Conservation (phyloP, 176 grass and related monocot species). For the Musa acuminata region DNA sequence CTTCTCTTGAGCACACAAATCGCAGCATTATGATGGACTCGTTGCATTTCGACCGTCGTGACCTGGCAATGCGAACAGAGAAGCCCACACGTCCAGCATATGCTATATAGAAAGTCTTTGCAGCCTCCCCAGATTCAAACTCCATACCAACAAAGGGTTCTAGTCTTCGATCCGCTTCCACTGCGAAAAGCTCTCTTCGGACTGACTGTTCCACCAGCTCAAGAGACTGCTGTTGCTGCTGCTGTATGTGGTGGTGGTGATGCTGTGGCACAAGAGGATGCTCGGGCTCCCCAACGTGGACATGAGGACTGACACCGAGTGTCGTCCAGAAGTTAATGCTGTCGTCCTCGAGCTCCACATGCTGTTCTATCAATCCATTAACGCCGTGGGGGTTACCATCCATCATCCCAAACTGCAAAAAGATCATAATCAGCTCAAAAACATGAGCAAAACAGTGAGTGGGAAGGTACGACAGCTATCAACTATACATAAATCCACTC, state of each 20-base stretch:
- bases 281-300: slow-evolving; percentile 39
- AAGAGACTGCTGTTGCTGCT: slow-evolving; percentile 15
- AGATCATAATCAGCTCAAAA: not conserved
- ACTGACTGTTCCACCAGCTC: slow-evolving; percentile 28
- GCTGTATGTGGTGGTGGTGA: slow-evolving; percentile 43
- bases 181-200: slow-evolving; percentile 57
- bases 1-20: slow-evolving; percentile 84
- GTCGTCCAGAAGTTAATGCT: slow-evolving; percentile 96
- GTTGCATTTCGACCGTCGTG: slow-evolving; percentile 66
- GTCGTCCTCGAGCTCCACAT: slow-evolving; percentile 82
- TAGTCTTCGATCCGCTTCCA: slow-evolving; percentile 39
- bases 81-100: slow-evolving; percentile 77
- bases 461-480: not conserved
- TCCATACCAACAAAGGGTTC: slow-evolving; percentile 88
- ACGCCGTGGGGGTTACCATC: slow-evolving; percentile 31
- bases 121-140: slow-evolving; percentile 80
- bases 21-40: slow-evolving; percentile 92
- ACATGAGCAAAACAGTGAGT: not conserved
- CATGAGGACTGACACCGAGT: slow-evolving; percentile 70
- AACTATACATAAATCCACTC: not conserved
- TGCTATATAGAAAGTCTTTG: slow-evolving; percentile 93
- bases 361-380: slow-evolving; percentile 51
- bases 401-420: slow-evolving; percentile 28
- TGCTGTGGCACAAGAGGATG: slow-evolving; percentile 15
- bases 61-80: slow-evolving; percentile 67